phyloP scores from a whole-genome alignment of 768 basidiomycete species.

The Mycena galericulata region DNA sequence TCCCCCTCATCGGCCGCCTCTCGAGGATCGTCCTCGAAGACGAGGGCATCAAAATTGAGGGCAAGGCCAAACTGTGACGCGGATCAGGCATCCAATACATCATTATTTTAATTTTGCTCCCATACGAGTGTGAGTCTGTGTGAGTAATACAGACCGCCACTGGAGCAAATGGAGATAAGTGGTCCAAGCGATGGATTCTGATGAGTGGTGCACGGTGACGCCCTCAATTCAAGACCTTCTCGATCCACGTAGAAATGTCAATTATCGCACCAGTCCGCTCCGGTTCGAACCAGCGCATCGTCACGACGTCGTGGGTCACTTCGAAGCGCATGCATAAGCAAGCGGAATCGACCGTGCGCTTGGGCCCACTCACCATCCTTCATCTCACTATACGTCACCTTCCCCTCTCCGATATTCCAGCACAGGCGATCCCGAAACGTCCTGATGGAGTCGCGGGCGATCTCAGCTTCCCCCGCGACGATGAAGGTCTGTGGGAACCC shows the following conservation, averaged over 20 bases:
- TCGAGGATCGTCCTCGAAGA: conserved; percentile 72
- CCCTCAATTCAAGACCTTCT: no score
- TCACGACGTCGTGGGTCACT: background rate
- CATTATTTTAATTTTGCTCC: no score
- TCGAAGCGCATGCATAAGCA: no score
- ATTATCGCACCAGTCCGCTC: no score
- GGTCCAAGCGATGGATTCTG: no score
- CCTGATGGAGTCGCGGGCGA: conserved; percentile 44
- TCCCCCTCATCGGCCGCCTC: conserved; percentile 72
- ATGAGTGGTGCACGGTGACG: no score
- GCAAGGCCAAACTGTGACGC: conserved; percentile 33
- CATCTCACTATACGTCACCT: conserved; percentile 18
- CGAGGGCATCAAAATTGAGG: conserved; percentile 51
- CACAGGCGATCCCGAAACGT: conserved; percentile 45
- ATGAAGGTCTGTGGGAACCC: conserved; percentile 50
- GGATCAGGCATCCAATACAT: background rate
- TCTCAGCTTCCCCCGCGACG: conserved; percentile 48
- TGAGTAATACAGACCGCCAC: no score
- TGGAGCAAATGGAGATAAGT: no score
- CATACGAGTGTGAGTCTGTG: no score
- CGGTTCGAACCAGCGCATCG: no score
- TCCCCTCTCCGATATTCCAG: conserved; percentile 42
- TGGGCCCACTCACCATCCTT: background rate
- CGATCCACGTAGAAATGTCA: no score
- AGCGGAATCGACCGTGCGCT: background rate